Percentiles rank a stretch among this genome's conserved stretches.
These are phyloP conservation scores for Auriscalpium microsporum DNA, from an alignment of 768 basidiomycete genomes.

Conservation along the genomic window DNA sequence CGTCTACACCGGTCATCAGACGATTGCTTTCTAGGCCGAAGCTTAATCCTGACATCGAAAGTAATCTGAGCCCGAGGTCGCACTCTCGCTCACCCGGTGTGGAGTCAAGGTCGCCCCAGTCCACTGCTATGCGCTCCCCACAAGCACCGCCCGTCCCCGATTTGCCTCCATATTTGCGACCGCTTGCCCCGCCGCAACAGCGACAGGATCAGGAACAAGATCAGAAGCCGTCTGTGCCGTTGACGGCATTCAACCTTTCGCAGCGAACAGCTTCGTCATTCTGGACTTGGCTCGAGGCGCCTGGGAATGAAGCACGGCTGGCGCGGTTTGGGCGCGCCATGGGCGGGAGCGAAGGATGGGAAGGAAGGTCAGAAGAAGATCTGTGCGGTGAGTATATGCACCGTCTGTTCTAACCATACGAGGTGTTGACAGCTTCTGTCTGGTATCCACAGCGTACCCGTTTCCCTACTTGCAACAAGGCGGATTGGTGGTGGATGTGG, in stretches of 20 bases:
- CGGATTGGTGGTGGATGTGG: slow-evolving; percentile 55
- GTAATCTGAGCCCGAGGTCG: background rate
- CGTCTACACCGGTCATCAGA: slow-evolving; percentile 10
- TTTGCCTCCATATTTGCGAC: background rate
- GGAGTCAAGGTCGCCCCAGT: background rate
- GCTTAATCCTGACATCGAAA: background rate
- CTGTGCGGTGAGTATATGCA: slow-evolving; percentile 14
- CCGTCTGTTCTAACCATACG: background rate
- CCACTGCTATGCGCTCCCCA: background rate
- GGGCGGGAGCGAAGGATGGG: slow-evolving; percentile 67
- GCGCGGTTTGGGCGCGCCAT: slow-evolving; percentile 71
- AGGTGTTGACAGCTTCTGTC: slow-evolving; percentile 2
- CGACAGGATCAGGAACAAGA: background rate
- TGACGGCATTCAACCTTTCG: slow-evolving; percentile 66
- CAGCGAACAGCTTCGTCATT: slow-evolving; percentile 43
- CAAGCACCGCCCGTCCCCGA: background rate
- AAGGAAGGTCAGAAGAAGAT: slow-evolving; percentile 36
- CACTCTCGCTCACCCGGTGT: background rate
- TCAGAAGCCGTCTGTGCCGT: slow-evolving; percentile 24
- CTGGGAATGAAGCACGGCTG: slow-evolving; percentile 36
- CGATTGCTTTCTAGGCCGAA: slow-evolving; percentile 12
- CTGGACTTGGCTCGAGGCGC: slow-evolving; percentile 71
- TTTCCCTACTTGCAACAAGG: slow-evolving; percentile 45
- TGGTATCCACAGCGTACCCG: slow-evolving; percentile 38
- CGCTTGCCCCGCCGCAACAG: background rate